Percentiles rank a stretch among this genome's conserved stretches.
These are phyloP conservation scores for Cordyceps farinosa DNA, from an alignment of 2,329 filamentous ascomycete genomes.

Conservation along the genomic window DNA sequence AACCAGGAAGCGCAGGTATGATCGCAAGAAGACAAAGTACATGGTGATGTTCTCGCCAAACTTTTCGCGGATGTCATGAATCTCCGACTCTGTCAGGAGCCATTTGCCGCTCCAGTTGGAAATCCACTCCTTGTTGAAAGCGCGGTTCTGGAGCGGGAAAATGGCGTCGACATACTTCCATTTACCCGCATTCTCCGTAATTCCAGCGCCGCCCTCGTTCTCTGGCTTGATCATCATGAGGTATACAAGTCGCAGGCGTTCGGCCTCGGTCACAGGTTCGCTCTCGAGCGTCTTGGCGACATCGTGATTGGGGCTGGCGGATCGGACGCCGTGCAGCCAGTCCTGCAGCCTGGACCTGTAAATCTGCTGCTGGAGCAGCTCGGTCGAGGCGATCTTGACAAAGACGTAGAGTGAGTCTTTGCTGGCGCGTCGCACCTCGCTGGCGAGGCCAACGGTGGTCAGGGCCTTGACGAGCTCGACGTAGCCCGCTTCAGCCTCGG, in stretches of 20 bases:
- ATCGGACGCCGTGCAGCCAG: constrained; percentile 86
- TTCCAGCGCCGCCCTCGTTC: constrained; percentile 74
- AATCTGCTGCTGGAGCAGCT: constrained; percentile 72
- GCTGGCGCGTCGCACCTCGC: constrained; percentile 80
- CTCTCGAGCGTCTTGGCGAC: constrained; percentile 63
- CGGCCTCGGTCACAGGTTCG: constrained; percentile 81
- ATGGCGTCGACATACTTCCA: constrained; percentile 72
- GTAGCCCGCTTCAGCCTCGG: constrained; percentile 70
- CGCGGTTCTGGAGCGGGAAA: constrained; percentile 75
- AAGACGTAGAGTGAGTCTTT: constrained; percentile 76
- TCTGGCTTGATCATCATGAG: constrained; percentile 73
- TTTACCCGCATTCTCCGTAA: constrained; percentile 63
- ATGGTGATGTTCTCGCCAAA: constrained; percentile 86
- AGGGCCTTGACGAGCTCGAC: constrained; percentile 73
- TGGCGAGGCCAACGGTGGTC: constrained; percentile 74
- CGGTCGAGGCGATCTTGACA: constrained; percentile 71
- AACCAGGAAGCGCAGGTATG: constrained; percentile 82
- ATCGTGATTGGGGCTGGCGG: constrained; percentile 71
- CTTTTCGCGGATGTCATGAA: constrained; percentile 71
- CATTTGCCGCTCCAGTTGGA: constrained; percentile 71
- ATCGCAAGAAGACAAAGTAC: constrained; percentile 92
- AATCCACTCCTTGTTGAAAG: constrained; percentile 72
- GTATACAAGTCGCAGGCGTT: constrained; percentile 83
- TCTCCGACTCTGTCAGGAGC: constrained; percentile 59
- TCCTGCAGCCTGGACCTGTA: constrained; percentile 87